Evolutionary conservation across 2,329 filamentous ascomycete genomes (phyloP).

Genomic region (Penicillium paneum): DNA sequence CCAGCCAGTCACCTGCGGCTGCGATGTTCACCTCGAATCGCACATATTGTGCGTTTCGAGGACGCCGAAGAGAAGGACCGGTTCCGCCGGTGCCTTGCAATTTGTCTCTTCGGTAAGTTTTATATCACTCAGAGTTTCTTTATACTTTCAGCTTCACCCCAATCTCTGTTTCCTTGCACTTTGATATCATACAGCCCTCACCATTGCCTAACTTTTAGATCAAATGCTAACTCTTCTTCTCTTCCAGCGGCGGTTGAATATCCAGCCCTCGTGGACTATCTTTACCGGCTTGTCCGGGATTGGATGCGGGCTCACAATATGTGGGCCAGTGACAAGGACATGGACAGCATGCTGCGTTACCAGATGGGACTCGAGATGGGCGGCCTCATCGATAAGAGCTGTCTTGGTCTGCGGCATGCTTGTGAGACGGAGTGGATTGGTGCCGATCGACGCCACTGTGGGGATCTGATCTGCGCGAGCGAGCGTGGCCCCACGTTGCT

Average conservation of each 20-base stretch:
- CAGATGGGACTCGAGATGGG: conserved; percentile 28
- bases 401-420: conserved; percentile 28
- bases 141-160: neutral
- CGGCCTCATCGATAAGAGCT: conserved; percentile 12
- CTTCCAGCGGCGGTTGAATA: conserved; percentile 27
- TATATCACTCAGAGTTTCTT: neutral
- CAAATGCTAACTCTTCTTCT: conserved; percentile 1
- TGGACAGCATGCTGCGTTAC: conserved; percentile 22
- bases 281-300: conserved; percentile 38
- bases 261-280: conserved; percentile 25
- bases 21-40: conserved; percentile 25
- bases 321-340: conserved; percentile 7
- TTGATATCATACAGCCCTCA: neutral
- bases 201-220: neutral
- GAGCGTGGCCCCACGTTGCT: conserved; percentile 21
- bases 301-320: conserved; percentile 18
- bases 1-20: conserved; percentile 7
- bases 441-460: conserved; percentile 23
- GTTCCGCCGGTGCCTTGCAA: conserved; percentile 34
- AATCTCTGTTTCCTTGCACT: neutral
- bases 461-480: conserved; percentile 23
- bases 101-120: conserved; percentile 31
- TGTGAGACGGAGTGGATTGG: conserved; percentile 36
- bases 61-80: conserved; percentile 30
- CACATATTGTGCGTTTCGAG: conserved; percentile 23